Conservation (phyloP, 163 green algal species). For the Chlamydomonas reinhardtii region DNA sequence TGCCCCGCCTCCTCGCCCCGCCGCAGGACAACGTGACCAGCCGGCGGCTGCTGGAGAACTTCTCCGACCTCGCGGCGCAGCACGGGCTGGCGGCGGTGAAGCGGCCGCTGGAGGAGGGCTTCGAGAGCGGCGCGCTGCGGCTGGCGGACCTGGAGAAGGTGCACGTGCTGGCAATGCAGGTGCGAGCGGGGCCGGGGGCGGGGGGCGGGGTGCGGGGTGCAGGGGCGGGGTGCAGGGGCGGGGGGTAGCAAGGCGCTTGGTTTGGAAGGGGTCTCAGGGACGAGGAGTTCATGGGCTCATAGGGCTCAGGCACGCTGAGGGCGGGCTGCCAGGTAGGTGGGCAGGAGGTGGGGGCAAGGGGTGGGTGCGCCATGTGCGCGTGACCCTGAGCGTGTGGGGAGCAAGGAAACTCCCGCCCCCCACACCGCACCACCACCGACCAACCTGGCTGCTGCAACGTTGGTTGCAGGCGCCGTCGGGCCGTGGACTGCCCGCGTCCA, state of each 20-base stretch:
- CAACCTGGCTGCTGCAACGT: no score
- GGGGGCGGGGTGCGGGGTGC: no score
- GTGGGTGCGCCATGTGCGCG: no score
- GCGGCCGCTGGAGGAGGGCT: conserved; percentile 46
- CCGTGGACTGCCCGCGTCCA: not conserved
- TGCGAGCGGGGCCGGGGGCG: not conserved
- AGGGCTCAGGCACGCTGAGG: no score
- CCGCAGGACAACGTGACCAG: conserved; percentile 50
- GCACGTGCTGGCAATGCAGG: conserved; percentile 53
- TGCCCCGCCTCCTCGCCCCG: no score
- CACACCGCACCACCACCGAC: no score
- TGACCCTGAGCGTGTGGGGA: no score
- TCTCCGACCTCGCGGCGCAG: conserved; percentile 45
- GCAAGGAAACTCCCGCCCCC: no score
- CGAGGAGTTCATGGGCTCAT: no score
- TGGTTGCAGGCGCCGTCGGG: conserved; percentile 17
- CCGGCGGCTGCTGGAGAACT: conserved; percentile 58
- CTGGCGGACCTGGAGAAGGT: conserved; percentile 42
- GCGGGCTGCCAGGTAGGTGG: no score
- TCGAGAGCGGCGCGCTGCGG: conserved; percentile 46
- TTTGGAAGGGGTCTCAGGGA: not conserved
- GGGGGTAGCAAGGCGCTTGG: not conserved
- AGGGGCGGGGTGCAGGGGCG: no score
- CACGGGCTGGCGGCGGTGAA: conserved; percentile 24
- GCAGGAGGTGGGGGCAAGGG: no score